Base-by-base conservation (phyloP, 2,329 filamentous ascomycete species). In the Colletotrichum brevisporum region DNA sequence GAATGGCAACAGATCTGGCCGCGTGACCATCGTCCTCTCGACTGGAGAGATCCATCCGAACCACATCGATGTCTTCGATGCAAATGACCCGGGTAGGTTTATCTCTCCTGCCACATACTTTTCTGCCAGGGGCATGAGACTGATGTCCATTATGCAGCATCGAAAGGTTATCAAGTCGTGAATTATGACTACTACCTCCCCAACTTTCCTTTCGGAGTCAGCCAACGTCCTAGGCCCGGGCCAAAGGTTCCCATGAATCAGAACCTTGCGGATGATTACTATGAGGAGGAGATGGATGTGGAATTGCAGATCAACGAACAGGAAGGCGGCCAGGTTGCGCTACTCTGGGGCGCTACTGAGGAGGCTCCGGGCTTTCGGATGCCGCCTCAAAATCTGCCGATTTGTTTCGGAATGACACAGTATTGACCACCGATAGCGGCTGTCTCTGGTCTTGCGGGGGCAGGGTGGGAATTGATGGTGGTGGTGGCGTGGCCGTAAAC, bases 101-200 rank as follows among this genome's bases (percentile, higher is more conserved):
- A 48, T 5, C 45, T 48, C 15, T 5, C 5, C 45, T 16, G 6
- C 16, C 6, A 24, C 3, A 48, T 18, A 8, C 3, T 9, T 48
- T 48, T 9, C 15, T 9, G 16, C 21, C 45, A 48, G n/a, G 8
- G 8, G 15, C 9, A 10, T 48, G 15, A 48, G 4, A 31, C 10
- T 31, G 2, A n/a, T 18, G 45, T n/a, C n/a, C n/a, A 48, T 5
- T 18, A 8, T n/a, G 16, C n/a, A 48, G 45, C 45, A 48, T 48
- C 13, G 18, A 24, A n/a, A 15, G 54, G 52, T 16, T 54, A 6
- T 53, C 50, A 62, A 53, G 69, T 70, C 24, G 21, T 66, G 21
- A 47, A 50, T 13, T 41, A 71, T 26, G 60, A 72, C 36, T 72
- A 70, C 41, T 63, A 72, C 45, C 56, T 71, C 10, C 47, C 2